Evolutionary conservation across 441 rosid genomes (phyloP), one percentile per base, ranked within the genome.

Genomic region (Bocquillonia castaneifolia): DNA sequence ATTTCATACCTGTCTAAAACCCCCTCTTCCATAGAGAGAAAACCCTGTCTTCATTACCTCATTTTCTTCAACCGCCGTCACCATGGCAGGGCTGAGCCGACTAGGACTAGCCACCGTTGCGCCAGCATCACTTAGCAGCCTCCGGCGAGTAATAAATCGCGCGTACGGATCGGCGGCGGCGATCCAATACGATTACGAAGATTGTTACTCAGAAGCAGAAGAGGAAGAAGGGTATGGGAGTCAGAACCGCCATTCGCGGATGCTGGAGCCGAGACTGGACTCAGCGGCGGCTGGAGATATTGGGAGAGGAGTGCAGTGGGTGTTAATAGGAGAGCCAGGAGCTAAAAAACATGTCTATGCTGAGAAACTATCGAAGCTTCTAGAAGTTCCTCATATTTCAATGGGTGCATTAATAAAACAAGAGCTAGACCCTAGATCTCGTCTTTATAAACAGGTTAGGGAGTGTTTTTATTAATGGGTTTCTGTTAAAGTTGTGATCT

Each of bases 261-360:
- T 51, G 50, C 48, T 78, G 52, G 64, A 45, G 58, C 67, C 59
- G 55, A 62, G 52, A 26, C 42, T 47, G 12, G 78, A 68, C 59
- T 79, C 59, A 73, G 74, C 57, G 67, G 85, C 73, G 63, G 84
- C 80, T 32, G 71, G 72, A 51, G 78, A 63, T 3, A 80, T 84
- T 57, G 80, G 74, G 74, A 90, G 93, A 66, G 96, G 96, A 72
- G 90, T 87, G 59, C 93, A 94, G 72, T 94, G 99, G 99, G 96
- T 88, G 76, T 71, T 94, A 42, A 90, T 94, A 40, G 96, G 98
- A 1, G 92, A 84, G 10, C 88, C 92, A 2, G 87, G 86, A 31
- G 87, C 84, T 4, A 81, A 83, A 78, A 87, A 89, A 53, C 91
- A 83, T 69, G 82, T 82, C 10, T 92, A 84, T 65, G 98, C 97